These are phyloP conservation scores for Clarkia xantiana DNA, from an alignment of 345 rosid species.

Conservation along the genomic window DNA sequence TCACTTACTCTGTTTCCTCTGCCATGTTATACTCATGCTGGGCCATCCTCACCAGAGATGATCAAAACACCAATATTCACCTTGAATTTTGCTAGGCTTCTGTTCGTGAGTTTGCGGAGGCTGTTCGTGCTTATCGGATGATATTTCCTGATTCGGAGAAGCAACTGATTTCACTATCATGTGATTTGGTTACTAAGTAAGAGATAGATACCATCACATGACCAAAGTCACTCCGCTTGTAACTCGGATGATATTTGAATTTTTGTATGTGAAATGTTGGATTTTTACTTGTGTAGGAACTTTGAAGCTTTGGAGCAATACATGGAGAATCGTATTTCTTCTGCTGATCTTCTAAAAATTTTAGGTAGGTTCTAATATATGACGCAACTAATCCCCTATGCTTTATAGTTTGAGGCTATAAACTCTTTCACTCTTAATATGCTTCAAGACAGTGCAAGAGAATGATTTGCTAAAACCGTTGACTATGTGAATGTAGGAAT, in stretches of 20 bases:
- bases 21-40: too few relatives aligned
- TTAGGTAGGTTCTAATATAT: slow-evolving; percentile 37
- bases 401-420: not conserved
- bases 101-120: slow-evolving; percentile 75
- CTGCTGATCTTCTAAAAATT: slow-evolving; percentile 38
- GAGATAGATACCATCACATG: slow-evolving; percentile 1
- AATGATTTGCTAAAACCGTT: slow-evolving; percentile 1
- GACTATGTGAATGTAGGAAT: slow-evolving; percentile 33
- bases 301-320: slow-evolving; percentile 48
- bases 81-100: slow-evolving; percentile 38
- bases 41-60: too few relatives aligned
- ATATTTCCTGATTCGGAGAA: slow-evolving; percentile 89
- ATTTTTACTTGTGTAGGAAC: slow-evolving; percentile 32
- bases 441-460: too few relatives aligned
- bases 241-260: too few relatives aligned
- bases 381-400: not conserved
- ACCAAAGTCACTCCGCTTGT: not conserved
- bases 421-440: not conserved
- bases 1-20: too few relatives aligned
- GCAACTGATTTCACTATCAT: slow-evolving; percentile 63
- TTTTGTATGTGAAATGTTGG: too few relatives aligned
- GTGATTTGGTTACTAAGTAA: slow-evolving; percentile 57
- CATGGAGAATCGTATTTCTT: slow-evolving; percentile 42
- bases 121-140: slow-evolving; percentile 73
- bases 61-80: not conserved